Percentiles rank a stretch among this genome's conserved stretches.
phyloP scores from a whole-genome alignment of 169 alveolate genomes.

The Plasmodium knowlesi region DNA sequence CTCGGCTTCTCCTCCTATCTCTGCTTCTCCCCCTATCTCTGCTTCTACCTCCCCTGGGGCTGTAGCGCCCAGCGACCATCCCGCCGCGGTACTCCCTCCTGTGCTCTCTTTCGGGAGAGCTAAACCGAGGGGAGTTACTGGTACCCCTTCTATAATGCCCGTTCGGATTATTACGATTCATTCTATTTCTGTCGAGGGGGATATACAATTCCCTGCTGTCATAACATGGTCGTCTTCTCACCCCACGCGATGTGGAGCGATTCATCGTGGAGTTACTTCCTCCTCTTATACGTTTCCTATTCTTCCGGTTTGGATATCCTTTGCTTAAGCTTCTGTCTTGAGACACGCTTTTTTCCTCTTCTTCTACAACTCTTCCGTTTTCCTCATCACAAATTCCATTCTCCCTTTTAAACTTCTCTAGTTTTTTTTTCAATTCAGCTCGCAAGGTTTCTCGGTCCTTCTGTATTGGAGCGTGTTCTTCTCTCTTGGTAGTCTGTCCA shows the following conservation, averaged over 20 bases:
- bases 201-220: not conserved
- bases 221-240: not conserved
- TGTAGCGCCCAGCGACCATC: not conserved
- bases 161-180: not conserved
- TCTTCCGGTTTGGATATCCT: not conserved
- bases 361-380: not conserved
- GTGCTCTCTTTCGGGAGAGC: not conserved
- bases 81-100: not conserved
- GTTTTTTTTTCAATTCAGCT: slow-evolving; percentile 24
- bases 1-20: not conserved
- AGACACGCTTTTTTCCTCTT: not conserved
- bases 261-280: not conserved
- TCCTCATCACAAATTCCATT: slow-evolving; percentile 10
- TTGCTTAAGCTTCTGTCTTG: not conserved
- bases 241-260: not conserved
- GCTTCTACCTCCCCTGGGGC: no score
- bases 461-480: not conserved
- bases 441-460: slow-evolving; percentile 22
- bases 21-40: no score
- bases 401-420: slow-evolving; percentile 63
- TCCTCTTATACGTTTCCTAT: not conserved
- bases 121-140: not conserved
- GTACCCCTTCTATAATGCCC: not conserved
- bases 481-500: not conserved
- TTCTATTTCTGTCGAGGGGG: not conserved